These are phyloP conservation scores for Byssothecium circinans DNA, from an alignment of 2,329 filamentous ascomycete species.

Conservation along the genomic window DNA sequence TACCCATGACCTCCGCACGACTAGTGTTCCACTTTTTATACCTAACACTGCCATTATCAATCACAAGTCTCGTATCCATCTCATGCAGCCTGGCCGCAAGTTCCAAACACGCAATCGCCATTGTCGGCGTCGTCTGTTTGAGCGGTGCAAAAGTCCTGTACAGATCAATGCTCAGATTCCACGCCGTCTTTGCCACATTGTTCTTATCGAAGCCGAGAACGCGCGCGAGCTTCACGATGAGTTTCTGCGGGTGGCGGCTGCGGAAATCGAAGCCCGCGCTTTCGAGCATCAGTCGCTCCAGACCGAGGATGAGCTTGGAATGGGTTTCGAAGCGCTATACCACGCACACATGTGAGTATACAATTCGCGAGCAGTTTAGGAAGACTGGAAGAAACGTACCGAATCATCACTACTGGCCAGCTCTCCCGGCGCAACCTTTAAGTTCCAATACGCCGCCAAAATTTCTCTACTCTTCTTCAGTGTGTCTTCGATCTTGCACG, in stretches of 20 bases:
- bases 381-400: conserved; percentile 51
- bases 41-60: conserved; percentile 48
- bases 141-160: conserved; percentile 92
- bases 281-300: conserved; percentile 92
- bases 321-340: conserved; percentile 76
- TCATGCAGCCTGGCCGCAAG: conserved; percentile 71
- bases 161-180: conserved; percentile 81
- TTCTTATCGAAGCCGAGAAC: conserved; percentile 57
- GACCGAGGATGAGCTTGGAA: conserved; percentile 79
- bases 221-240: conserved; percentile 77
- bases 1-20: conserved; percentile 51
- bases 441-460: conserved; percentile 83
- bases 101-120: conserved; percentile 81
- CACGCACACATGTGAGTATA: conserved; percentile 8
- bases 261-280: conserved; percentile 92
- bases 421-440: conserved; percentile 70
- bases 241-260: conserved; percentile 81
- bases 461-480: conserved; percentile 96
- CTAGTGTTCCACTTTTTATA: conserved; percentile 51
- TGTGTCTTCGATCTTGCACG: conserved; percentile 97
- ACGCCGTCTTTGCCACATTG: conserved; percentile 67
- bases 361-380: conserved; percentile 6
- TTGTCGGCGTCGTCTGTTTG: conserved; percentile 83
- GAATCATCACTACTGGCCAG: conserved; percentile 78
- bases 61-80: conserved; percentile 54